phyloP scores from a whole-genome alignment of 306 rosid genomes.

The Albizia julibrissin region DNA sequence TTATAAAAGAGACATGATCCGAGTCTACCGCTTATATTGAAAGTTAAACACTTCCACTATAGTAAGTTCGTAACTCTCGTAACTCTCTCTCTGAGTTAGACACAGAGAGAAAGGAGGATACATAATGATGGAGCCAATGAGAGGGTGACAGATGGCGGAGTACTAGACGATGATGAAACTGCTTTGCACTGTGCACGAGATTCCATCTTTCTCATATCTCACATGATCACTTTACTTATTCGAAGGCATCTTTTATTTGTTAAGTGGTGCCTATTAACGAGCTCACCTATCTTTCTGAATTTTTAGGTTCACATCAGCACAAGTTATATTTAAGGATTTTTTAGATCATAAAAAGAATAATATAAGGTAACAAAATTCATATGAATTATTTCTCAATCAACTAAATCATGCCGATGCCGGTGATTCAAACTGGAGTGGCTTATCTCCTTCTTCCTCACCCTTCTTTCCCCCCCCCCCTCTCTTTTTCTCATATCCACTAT shows the following conservation, averaged over 20 bases:
- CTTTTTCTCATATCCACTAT: too few relatives aligned
- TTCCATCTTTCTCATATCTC: constrained; percentile 31
- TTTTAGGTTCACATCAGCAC: background rate
- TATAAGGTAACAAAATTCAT: background rate
- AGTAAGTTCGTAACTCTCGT: background rate
- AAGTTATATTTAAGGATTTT: background rate
- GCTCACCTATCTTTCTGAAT: background rate
- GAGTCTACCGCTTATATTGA: constrained; percentile 78
- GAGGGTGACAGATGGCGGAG: constrained; percentile 38
- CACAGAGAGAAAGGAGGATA: background rate
- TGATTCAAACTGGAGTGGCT: too few relatives aligned
- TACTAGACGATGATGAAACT: constrained; percentile 14
- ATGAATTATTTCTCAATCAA: too few relatives aligned
- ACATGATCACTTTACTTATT: constrained; percentile 27
- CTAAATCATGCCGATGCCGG: too few relatives aligned
- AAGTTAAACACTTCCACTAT: constrained; percentile 43
- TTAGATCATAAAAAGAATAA: background rate
- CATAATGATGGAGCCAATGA: constrained; percentile 9
- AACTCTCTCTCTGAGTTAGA: background rate
- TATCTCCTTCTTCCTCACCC: too few relatives aligned
- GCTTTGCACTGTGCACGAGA: constrained; percentile 19
- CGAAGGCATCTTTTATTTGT: constrained; percentile 33
- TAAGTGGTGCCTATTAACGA: background rate
- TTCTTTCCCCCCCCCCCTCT: too few relatives aligned
- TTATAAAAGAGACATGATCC: constrained; percentile 78